phyloP scores from a whole-genome alignment of 2,329 filamentous ascomycete species.

The Coleophoma crateriformis region DNA sequence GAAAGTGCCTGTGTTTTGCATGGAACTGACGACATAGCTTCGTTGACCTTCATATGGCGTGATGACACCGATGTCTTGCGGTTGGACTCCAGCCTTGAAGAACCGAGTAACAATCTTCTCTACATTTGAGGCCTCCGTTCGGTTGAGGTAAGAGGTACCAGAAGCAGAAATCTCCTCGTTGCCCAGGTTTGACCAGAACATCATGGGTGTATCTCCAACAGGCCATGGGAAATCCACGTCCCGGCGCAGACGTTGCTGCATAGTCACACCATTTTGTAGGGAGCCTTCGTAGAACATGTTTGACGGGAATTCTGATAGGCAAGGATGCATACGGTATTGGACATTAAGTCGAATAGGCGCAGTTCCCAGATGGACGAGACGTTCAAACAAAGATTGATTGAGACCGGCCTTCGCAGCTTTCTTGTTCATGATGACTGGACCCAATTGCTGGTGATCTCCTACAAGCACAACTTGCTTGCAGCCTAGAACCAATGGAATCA shows the following conservation, averaged over 20 bases:
- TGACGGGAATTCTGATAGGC: conserved; percentile 92
- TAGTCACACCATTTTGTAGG: conserved; percentile 92
- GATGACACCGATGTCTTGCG: conserved; percentile 91
- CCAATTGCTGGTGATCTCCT: conserved; percentile 95
- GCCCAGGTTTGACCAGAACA: conserved; percentile 99
- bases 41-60: conserved; percentile 98
- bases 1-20: conserved; percentile 95
- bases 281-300: conserved; percentile 99
- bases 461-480: conserved; percentile 99
- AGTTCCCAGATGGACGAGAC: conserved; percentile 85
- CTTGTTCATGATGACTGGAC: conserved; percentile 99
- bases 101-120: conserved; percentile 98
- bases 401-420: conserved; percentile 96
- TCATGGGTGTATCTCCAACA: conserved; percentile 90
- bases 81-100: conserved; percentile 97
- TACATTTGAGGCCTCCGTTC: conserved; percentile 93
- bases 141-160: conserved; percentile 95
- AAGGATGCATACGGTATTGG: conserved; percentile 99
- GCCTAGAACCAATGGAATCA: conserved; percentile 94
- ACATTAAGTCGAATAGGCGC: conserved; percentile 91
- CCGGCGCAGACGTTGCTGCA: conserved; percentile 78
- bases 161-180: conserved; percentile 98
- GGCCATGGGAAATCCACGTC: conserved; percentile 99
- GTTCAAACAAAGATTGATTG: conserved; percentile 97
- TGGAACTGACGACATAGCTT: conserved; percentile 98